These are phyloP conservation scores for Truncatella angustata DNA, from an alignment of 2,329 filamentous ascomycete genomes.

Conservation along the genomic window DNA sequence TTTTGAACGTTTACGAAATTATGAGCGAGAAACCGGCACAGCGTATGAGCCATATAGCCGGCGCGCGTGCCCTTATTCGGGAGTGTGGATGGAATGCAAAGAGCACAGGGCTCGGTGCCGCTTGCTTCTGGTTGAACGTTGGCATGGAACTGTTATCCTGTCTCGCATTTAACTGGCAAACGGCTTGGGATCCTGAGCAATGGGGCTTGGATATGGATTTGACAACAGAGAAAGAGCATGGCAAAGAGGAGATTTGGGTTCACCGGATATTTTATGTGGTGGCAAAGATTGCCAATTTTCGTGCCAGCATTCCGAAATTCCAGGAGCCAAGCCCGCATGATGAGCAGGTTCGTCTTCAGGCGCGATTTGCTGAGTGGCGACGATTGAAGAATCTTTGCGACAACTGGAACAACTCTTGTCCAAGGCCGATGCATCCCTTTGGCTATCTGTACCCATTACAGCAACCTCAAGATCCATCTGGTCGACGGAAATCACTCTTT, in stretches of 20 bases:
- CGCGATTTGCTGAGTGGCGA: constrained; percentile 74
- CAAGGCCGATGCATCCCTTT: constrained; percentile 83
- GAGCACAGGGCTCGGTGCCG: constrained; percentile 74
- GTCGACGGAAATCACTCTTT: constrained; percentile 68
- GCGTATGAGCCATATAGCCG: constrained; percentile 86
- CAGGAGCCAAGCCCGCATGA: constrained; percentile 59
- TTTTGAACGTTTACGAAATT: constrained; percentile 89
- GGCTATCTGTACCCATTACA: constrained; percentile 71
- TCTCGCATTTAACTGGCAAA: constrained; percentile 81
- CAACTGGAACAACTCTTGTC: constrained; percentile 75
- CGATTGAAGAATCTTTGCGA: constrained; percentile 79
- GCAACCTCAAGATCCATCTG: constrained; percentile 17
- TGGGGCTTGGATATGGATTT: constrained; percentile 87
- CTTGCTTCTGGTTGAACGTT: constrained; percentile 94
- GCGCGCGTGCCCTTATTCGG: constrained; percentile 80
- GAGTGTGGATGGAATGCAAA: constrained; percentile 86
- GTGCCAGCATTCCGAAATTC: constrained; percentile 64
- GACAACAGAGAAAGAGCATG: constrained; percentile 31
- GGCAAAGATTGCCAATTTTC: constrained; percentile 83
- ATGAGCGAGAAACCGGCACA: constrained; percentile 80
- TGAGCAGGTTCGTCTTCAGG: constrained; percentile 62
- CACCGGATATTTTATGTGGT: constrained; percentile 87
- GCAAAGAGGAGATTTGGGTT: constrained; percentile 80
- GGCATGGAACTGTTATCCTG: constrained; percentile 88
- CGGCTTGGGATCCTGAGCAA: constrained; percentile 84